Base-by-base conservation (phyloP, 1,284 basidiomycete species). In the Exobasidium cylindrosporum region DNA sequence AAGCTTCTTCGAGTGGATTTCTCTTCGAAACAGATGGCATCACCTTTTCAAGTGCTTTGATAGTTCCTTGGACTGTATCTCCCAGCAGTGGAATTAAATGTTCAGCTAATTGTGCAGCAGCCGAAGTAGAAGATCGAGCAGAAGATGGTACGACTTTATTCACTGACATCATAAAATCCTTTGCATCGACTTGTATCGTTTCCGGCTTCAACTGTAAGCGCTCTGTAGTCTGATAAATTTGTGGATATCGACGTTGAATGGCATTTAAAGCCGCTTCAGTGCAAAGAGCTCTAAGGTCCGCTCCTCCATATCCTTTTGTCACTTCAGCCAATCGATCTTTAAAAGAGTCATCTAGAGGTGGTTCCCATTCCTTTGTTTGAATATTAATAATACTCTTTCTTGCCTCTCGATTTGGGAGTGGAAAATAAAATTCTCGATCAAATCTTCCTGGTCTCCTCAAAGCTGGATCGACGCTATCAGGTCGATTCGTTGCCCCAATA, bases 351-450 rank as follows among this genome's bases (percentile, higher is more conserved):
- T 83, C 85, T 1, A 89, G 85, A 85, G 90, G 92, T 0, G 92
- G 92, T 6, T 87, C 86, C 96, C 96, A 98, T 50, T 87, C 87
- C 66, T 83, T 85, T 23, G 95, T 97, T 85, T 97, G 92, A 74
- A 98, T 97, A 23, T 85, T 83, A 73, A 99, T 82, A 72, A 98
- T 98, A 80, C 88, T 89, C 78, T 90, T 87, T 60, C 96, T 83
- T 1, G 93, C 96, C 31, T 89, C 88, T 14, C 89, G 78, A 30
- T 87, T 87, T 0, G 96, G 96, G 29, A 99, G 81, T 0, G 92
- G 90, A 82, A 99, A 98, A 82, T 97, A 98, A 81, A 99, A 98
- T 81, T 99, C 96, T 66, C 96, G 85, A 81, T 99, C 96, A 77
- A 99, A 99, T 62, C 96, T 85, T 13, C 96, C 96, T 0, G 96